phyloP scores from a whole-genome alignment of 495 filamentous ascomycete genomes.

The Aspergillus incahuasiensis region DNA sequence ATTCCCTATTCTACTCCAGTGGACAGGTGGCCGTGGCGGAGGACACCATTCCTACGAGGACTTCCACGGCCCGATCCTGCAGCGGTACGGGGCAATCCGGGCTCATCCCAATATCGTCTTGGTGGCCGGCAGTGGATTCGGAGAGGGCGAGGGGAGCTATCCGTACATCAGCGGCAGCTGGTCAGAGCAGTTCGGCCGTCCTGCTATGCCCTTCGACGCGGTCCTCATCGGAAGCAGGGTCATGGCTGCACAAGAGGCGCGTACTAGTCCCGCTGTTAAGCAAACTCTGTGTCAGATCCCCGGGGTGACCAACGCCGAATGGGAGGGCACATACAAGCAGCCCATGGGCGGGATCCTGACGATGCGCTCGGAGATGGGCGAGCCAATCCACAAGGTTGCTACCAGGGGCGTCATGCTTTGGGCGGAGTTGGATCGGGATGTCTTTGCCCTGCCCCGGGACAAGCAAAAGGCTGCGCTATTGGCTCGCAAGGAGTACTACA shows the following conservation, averaged over 20 bases:
- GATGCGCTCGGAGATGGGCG: slow-evolving; percentile 95
- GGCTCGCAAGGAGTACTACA: slow-evolving; percentile 90
- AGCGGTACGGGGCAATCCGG: slow-evolving; percentile 81
- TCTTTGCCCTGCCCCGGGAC: slow-evolving; percentile 91
- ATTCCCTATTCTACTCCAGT: slow-evolving; percentile 87
- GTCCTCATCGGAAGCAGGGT: slow-evolving; percentile 84
- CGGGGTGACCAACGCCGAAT: slow-evolving; percentile 85
- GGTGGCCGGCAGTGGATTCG: slow-evolving; percentile 88
- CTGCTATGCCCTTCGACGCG: slow-evolving; percentile 91
- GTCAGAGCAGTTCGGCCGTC: slow-evolving; percentile 79
- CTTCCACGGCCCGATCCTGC: slow-evolving; percentile 85
- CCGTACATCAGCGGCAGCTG: slow-evolving; percentile 89
- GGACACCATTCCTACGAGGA: slow-evolving; percentile 95
- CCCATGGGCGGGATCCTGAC: slow-evolving; percentile 89
- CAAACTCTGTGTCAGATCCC: slow-evolving; percentile 85
- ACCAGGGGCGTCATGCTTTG: slow-evolving; percentile 65
- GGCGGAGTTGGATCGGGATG: slow-evolving; percentile 96
- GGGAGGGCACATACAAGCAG: slow-evolving; percentile 68
- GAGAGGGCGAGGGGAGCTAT: slow-evolving; percentile 84
- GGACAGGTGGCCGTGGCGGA: slow-evolving; percentile 91
- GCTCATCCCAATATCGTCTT: slow-evolving; percentile 79
- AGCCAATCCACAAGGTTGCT: slow-evolving; percentile 97
- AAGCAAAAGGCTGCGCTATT: slow-evolving; percentile 87
- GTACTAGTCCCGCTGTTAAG: slow-evolving; percentile 89
- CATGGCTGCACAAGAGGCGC: slow-evolving; percentile 92